Base-by-base conservation (phyloP, 2,329 filamentous ascomycete species). In the Colletotrichum camelliae region DNA sequence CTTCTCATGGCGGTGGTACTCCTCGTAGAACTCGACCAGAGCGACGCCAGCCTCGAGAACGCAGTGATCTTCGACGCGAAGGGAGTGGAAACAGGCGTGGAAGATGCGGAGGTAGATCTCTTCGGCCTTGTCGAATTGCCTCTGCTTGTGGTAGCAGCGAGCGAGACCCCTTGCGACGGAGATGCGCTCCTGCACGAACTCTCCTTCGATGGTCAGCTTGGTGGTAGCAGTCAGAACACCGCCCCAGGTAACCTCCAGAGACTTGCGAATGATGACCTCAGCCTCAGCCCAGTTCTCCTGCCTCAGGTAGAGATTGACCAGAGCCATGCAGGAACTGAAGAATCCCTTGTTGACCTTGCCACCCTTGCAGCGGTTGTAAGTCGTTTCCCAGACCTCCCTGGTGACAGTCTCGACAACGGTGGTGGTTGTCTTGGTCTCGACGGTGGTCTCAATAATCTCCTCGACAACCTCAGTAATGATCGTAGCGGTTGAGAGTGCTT, bases 381-480 rank as follows among this genome's bases (percentile, higher is more conserved):
- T 84, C 1, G 80, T 82, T 78, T 85, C 83, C 37, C 81, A 85
- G 48, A 85, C 80, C 76, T 85, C 84, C 43, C 79, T 80, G 16
- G 82, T 79, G 5, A 84, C 77, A 1, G 79, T 82, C 77, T 85
- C 84, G 1, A 83, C 85, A 4, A 82, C 80, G 0, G 77, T 84
- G 1, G 81, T 84, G 1, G 81, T 85, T 0, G 81, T 85, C 74
- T 81, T 85, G n/a, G 78, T 82, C 7, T 80, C 80, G 1, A 78
- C 79, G 0, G 80, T 83, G 1, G 81, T 85, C 75, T 84, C 80
- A 0, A 81, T 86, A 35, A 84, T 82, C 76, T 86, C 85, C 61
- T 85, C 82, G 2, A 85, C 83, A 2, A 85, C 83, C 74, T 85
- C 83, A 0, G 84, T 85, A 67, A 86, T 85, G 61, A 85, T 81